Evolutionary conservation across 163 green algal genomes (phyloP), one percentile per base, ranked within the genome.

Genomic region (Scenedesmus sp.): DNA sequence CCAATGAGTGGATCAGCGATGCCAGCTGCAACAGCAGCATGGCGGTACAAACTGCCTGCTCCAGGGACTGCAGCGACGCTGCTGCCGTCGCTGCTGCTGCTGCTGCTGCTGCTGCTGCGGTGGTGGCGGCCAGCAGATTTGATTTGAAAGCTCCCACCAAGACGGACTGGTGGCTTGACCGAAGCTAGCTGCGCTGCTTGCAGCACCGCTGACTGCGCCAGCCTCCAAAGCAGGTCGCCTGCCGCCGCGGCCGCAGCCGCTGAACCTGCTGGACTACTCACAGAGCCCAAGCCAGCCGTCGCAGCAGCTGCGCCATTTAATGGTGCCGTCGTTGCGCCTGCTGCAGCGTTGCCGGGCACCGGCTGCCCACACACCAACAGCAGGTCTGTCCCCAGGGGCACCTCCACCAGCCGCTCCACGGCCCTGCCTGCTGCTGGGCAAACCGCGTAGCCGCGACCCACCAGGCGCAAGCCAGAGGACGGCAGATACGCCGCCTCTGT

Each of bases 41-140:
- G 20, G 4, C 73, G 16, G 37, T 82, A 82, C 73, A 82, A 46
- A 13, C 73, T 46, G 33, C 73, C 73, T 33, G 73, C 73, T 30
- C 73, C 73, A 82, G 73, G 73, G 37, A 82, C 51, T 1, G 35
- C 73, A 51, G 73, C n/a, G n/a, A n/a, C n/a, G n/a, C n/a, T n/a
- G n/a, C n/a, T n/a, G n/a, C 73, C 49, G 33, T 37, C 30, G 16
- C 35, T n/a, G n/a, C 37, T 46, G 73, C 73, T n/a, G 73, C 73
- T 82, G 73, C 35, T 35, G 26, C 59, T 33, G 59, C 59, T 33
- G 56, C 56, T 70, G 56, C 56, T 70, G 56, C 22, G 13, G 56
- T 70, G 3, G 1, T 70, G 1, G n/a, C n/a, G n/a, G 56, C 3
- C 56, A 70, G 56, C 56, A 70, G 22, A 70, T 20, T 4, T 33